A percentile compares a stretch with the other conserved stretches of the same genome.
Conservation (phyloP, 306 rosid genomes). For the Acacia acuminata region DNA sequence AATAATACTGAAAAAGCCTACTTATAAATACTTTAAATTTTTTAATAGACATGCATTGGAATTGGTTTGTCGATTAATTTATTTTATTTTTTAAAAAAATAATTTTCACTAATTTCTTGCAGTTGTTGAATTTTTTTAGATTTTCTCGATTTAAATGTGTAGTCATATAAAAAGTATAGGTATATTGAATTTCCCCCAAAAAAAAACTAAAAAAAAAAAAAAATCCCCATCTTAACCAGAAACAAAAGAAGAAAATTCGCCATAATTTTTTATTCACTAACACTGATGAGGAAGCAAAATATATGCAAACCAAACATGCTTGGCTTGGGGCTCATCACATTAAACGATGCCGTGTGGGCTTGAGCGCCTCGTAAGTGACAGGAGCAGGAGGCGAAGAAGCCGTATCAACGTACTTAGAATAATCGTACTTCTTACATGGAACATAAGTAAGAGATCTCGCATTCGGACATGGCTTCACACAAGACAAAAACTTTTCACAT, state of each 20-base stretch:
- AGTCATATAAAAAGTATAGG: neutral
- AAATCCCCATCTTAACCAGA: neutral
- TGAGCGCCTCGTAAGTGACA: conserved; percentile 34
- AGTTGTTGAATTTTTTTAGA: too few species aligned
- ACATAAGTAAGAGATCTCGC: conserved; percentile 17
- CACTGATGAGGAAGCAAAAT: neutral
- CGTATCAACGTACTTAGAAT: neutral
- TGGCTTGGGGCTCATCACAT: neutral
- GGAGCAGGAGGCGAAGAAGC: conserved; percentile 20
- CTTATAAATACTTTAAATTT: too few species aligned
- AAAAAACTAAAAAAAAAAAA: too few species aligned
- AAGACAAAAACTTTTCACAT: conserved; percentile 33
- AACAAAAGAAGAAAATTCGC: neutral
- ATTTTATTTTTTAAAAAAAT: too few species aligned
- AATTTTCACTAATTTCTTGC: too few species aligned
- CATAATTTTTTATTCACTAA: too few species aligned
- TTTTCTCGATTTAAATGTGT: neutral
- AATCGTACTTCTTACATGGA: conserved; percentile 39
- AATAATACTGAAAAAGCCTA: too few species aligned
- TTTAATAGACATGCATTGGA: too few species aligned
- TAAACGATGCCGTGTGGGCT: conserved; percentile 17
- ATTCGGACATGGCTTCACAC: conserved; percentile 31
- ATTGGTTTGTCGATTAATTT: too few species aligned
- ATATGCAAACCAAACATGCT: neutral
- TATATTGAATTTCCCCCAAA: too few species aligned